Evolutionary conservation across 2,329 filamentous ascomycete species (phyloP), one percentile per base, ranked within the genome.

Genomic region (Arthroderma sp.): DNA sequence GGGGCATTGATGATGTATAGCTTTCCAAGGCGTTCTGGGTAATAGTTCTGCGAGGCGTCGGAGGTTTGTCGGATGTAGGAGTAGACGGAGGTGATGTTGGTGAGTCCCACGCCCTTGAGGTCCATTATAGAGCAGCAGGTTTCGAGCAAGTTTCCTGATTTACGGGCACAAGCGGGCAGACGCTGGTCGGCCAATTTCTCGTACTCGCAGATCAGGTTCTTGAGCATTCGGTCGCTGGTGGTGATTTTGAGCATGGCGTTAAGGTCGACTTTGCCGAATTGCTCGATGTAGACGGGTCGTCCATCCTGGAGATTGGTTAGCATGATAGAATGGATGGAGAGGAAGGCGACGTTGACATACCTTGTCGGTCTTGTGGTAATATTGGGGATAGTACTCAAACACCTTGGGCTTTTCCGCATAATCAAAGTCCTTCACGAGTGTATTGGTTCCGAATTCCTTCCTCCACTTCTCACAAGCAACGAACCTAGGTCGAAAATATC

Each of bases 71-170:
- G 78, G 55, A 98, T 77, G 71, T 95, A 96, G 44, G 78, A 75
- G 72, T 93, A 94, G 47, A 95, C 89, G 50, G 83, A 82, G 50
- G 79, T 75, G 37, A 86, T 80, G 68, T 83, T 91, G 62, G 73
- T 75, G 56, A 96, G 69, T 48, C 86, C 86, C 27, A 98, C 88
- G 50, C 88, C 88, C 73, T 94, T 94, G 65, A 95, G 76, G 68
- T 98, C 91, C 82, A 96, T 91, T 69, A 98, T 87, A 52, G 85
- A 89, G 80, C 91, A 96, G 73, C 86, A 95, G 27, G 91, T 98
- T 73, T 98, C 91, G 58, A 95, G 82, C 47, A 98, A 80, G 59
- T 82, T 78, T 57, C 85, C 86, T 27, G 82, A 73, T 70, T 94
- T 94, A 67, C 89, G 87, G 46, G 87, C 94, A 75, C 87, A 95